phyloP scores from a whole-genome alignment of 2,329 filamentous ascomycete genomes.

The Nothophaeocryptopus gaeumannii region DNA sequence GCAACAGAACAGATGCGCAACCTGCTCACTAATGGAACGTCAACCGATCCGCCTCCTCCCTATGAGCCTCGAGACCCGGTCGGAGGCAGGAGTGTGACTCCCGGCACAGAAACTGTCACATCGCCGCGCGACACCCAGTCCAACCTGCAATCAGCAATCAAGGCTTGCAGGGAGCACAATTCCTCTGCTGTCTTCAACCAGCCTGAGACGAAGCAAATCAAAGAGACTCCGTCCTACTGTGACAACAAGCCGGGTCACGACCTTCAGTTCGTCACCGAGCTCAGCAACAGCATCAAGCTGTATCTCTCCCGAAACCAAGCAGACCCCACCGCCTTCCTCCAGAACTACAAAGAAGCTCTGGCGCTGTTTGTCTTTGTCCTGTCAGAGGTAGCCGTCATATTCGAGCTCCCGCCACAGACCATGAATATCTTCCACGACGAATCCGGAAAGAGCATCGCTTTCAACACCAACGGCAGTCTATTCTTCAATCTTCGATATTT shows the following conservation, averaged over 20 bases:
- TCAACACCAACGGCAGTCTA: constrained; percentile 81
- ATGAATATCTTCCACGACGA: constrained; percentile 88
- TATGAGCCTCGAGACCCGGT: constrained; percentile 31
- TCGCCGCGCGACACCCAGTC: constrained; percentile 56
- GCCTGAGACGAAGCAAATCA: constrained; percentile 68
- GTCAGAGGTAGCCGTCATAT: constrained; percentile 67
- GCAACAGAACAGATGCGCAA: constrained; percentile 37
- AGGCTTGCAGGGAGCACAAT: constrained; percentile 73
- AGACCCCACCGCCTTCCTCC: constrained; percentile 58
- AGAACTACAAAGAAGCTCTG: constrained; percentile 59
- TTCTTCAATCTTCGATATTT: constrained; percentile 95
- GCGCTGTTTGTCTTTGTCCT: constrained; percentile 69
- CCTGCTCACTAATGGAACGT: constrained; percentile 25
- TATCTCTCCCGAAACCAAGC: constrained; percentile 61
- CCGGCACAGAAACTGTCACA: constrained; percentile 37
- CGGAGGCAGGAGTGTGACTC: constrained; percentile 16
- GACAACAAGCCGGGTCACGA: constrained; percentile 73
- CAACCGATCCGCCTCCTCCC: constrained; percentile 34
- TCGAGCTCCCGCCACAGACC: constrained; percentile 64
- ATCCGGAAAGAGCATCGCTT: constrained; percentile 77
- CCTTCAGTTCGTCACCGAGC: constrained; percentile 66
- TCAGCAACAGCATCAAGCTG: constrained; percentile 69
- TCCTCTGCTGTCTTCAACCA: constrained; percentile 70
- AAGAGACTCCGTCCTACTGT: constrained; percentile 79
- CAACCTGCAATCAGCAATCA: constrained; percentile 74